Percentiles rank a stretch among this genome's conserved stretches.
Conservation (phyloP, 257 asterid species). For the Solanum sitiens region DNA sequence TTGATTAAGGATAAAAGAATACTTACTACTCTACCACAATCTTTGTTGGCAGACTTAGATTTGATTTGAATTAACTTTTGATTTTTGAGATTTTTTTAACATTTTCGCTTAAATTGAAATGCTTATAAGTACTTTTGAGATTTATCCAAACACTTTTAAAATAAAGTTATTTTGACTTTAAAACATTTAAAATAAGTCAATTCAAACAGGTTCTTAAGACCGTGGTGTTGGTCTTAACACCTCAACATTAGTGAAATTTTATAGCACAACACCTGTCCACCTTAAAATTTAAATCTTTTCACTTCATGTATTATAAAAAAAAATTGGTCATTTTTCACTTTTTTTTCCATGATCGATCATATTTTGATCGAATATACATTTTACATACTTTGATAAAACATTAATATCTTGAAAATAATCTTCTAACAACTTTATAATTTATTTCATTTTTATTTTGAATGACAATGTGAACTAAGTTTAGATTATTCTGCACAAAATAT, state of each 20-base stretch:
- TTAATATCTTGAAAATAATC: background rate
- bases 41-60: background rate
- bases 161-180: too few relatives aligned
- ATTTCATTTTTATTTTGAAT: background rate
- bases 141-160: background rate
- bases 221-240: background rate
- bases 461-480: background rate
- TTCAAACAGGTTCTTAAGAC: too few relatives aligned
- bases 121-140: too few relatives aligned
- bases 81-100: background rate
- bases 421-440: background rate
- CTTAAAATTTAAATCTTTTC: background rate
- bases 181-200: too few relatives aligned
- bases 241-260: background rate
- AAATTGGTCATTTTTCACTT: background rate
- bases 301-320: background rate
- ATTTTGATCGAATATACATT: background rate
- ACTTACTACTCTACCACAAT: background rate
- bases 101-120: too few relatives aligned
- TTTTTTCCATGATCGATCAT: background rate
- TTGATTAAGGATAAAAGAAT: background rate
- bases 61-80: background rate
- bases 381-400: background rate
- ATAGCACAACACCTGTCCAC: background rate
- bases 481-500: background rate